Percentiles rank a stretch among this genome's conserved stretches.
Conservation (phyloP, 805 yeast species). For the Ogataea pilisensis region DNA sequence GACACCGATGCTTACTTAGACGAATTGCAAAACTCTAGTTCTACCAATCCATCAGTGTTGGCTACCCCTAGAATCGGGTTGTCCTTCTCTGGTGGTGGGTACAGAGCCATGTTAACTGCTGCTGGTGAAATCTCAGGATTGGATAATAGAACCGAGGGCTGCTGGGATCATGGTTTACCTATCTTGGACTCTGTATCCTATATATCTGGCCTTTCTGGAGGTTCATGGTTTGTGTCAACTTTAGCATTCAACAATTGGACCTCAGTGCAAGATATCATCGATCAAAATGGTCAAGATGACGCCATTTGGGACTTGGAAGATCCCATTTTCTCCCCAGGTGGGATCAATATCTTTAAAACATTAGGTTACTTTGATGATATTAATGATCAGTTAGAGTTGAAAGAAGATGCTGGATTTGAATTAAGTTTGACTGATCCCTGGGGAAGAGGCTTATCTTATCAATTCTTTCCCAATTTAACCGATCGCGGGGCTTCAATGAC, state of each 20-base stretch:
- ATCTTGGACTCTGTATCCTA: conserved; percentile 73
- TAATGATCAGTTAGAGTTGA: conserved; percentile 46
- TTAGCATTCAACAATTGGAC: conserved; percentile 70
- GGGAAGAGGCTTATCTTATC: conserved; percentile 74
- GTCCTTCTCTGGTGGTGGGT: conserved; percentile 85
- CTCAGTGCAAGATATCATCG: conserved; percentile 55
- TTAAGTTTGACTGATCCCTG: conserved; percentile 72
- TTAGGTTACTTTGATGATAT: conserved; percentile 52
- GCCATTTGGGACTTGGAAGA: conserved; percentile 68
- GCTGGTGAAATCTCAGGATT: conserved; percentile 81
- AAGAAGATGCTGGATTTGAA: conserved; percentile 60
- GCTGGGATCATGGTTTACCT: conserved; percentile 54
- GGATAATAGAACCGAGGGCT: conserved; percentile 63
- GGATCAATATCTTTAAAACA: conserved; percentile 51
- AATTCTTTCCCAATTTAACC: conserved; percentile 58
- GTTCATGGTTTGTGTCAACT: conserved; percentile 76
- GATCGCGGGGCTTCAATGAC: conserved; percentile 63
- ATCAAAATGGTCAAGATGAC: conserved; percentile 32
- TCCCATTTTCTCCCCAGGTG: conserved; percentile 60
- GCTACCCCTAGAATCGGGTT: conserved; percentile 43
- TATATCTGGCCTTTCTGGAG: conserved; percentile 77
- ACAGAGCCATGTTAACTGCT: conserved; percentile 81
- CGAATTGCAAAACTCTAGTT: conserved; percentile 16
- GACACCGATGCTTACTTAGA: conserved; percentile 41
- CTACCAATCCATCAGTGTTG: conserved; percentile 33